Evolutionary conservation across 2,329 filamentous ascomycete genomes (phyloP).

Genomic region (Helotiales sp.): DNA sequence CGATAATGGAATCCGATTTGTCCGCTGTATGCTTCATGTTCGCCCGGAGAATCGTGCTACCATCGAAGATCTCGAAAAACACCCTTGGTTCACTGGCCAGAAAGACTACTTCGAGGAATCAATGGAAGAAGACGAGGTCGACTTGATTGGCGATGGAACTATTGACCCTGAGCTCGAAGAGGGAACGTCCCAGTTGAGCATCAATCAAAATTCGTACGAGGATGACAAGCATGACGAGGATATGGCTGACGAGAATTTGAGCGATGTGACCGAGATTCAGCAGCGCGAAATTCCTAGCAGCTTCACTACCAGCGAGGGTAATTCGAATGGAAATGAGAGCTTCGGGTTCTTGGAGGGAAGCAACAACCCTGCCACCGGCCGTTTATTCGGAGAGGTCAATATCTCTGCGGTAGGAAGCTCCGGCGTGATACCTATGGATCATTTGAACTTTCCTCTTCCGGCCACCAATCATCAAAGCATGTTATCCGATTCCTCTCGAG

Average conservation of each 20-base stretch:
- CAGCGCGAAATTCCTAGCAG: slow-evolving; percentile 39
- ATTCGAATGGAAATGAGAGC: slow-evolving; percentile 27
- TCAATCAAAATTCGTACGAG: slow-evolving; percentile 26
- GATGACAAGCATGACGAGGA: slow-evolving; percentile 32
- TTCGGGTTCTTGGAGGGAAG: slow-evolving; percentile 26
- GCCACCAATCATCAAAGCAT: slow-evolving; percentile 5
- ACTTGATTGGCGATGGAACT: slow-evolving; percentile 29
- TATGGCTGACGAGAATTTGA: slow-evolving; percentile 26
- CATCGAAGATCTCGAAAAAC: slow-evolving; percentile 69
- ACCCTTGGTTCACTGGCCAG: slow-evolving; percentile 69
- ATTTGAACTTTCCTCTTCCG: slow-evolving; percentile 39
- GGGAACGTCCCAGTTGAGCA: slow-evolving; percentile 41
- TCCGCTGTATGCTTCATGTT: slow-evolving; percentile 79
- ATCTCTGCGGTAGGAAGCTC: slow-evolving; percentile 41
- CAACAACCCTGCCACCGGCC: slow-evolving; percentile 26
- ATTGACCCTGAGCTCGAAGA: slow-evolving; percentile 35
- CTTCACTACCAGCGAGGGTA: slow-evolving; percentile 34
- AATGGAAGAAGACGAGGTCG: slow-evolving; percentile 37
- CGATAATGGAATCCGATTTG: slow-evolving; percentile 71
- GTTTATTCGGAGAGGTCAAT: slow-evolving; percentile 43
- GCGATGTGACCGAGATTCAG: slow-evolving; percentile 35
- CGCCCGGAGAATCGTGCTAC: slow-evolving; percentile 79
- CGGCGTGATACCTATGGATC: slow-evolving; percentile 38
- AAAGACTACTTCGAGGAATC: slow-evolving; percentile 28
- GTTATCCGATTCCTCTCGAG: slow-evolving; percentile 4